Percentiles rank a stretch among this genome's conserved stretches.
Evolutionary conservation across 768 basidiomycete species (phyloP).

Genomic region (Boletus subcaerulescens): DNA sequence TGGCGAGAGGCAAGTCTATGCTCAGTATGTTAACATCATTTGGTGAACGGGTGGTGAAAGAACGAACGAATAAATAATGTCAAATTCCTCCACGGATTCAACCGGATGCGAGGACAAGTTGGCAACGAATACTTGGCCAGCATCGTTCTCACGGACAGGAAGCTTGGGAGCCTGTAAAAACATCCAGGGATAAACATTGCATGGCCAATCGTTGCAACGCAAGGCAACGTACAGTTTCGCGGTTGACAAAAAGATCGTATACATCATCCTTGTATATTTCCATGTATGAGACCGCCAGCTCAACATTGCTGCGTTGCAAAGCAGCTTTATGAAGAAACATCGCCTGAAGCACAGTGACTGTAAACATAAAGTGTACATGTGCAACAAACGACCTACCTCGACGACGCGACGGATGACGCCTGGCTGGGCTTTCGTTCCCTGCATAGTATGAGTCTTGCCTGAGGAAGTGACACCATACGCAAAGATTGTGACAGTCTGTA

Average conservation of each 20-base stretch:
- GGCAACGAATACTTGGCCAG: constrained; percentile 53
- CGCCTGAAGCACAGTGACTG: constrained; percentile 35
- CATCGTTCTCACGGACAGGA: constrained; percentile 51
- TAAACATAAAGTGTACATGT: background rate
- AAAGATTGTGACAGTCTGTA: constrained; percentile 80
- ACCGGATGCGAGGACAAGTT: constrained; percentile 43
- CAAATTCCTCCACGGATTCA: constrained; percentile 46
- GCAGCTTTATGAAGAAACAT: constrained; percentile 52
- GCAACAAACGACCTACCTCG: constrained; percentile 43
- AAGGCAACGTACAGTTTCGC: constrained; percentile 54
- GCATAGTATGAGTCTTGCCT: constrained; percentile 93
- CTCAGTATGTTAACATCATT: background rate
- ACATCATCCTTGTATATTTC: constrained; percentile 93
- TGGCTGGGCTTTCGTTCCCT: constrained; percentile 68
- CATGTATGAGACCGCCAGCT: constrained; percentile 69
- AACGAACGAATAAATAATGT: constrained; percentile 43
- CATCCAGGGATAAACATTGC: background rate
- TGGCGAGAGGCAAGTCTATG: constrained; percentile 67
- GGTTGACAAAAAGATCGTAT: constrained; percentile 76
- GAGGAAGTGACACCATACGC: constrained; percentile 91
- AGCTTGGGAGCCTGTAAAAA: constrained; percentile 49
- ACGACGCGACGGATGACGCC: constrained; percentile 85
- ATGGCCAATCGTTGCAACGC: background rate
- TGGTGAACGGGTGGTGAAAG: background rate
- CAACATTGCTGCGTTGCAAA: constrained; percentile 41